Base-by-base conservation (phyloP, 1,284 basidiomycete genomes). In the Ustilago lituana region DNA sequence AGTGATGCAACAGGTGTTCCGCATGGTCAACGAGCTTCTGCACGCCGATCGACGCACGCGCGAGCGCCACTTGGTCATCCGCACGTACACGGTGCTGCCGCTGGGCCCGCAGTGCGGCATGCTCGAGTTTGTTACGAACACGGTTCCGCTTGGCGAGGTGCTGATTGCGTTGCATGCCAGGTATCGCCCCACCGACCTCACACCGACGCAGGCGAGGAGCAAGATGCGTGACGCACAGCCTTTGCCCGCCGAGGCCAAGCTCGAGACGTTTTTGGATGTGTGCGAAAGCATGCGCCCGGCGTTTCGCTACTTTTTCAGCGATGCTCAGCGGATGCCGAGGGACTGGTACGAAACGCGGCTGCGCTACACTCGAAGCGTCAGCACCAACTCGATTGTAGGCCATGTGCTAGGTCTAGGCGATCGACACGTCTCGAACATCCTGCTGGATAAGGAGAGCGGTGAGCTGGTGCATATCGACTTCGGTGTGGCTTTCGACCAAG, bases 1-100 rank as follows among this genome's bases (percentile, higher is more conserved):
- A 0, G 93, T 98, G 41, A 97, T 98, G 94, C 93, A 97, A 79
- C 96, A 98, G 83, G 93, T 97, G 2, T 98, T 98, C 78, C 88
- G 89, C 27, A 86, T 98, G 37, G 90, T 94, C 52, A 98, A 98
- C 67, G 84, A 87, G 4, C 86, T 97, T 1, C 86, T 98, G 7
- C 76, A 79, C 9, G 85, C 85, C 11, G 93, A 98, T 80, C 86
- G 88, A 23, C 88, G 90, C 64, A 92, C 94, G 0, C 86, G 86
- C 48, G 86, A 87, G 50, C 88, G 95, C 11, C 85, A 88, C 31
- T 85, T 98, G 24, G 84, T 85, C 38, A 88, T 97, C 61, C 87
- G 93, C 32, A 90, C 88, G 10, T 98, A 98, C 84, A 91, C 89
- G 54, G 92, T 98, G 40, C 85, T 98, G 19, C 93, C 94, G 0